phyloP scores from a whole-genome alignment of 2,329 filamentous ascomycete genomes.

The Coniochaeta hoffmannii region DNA sequence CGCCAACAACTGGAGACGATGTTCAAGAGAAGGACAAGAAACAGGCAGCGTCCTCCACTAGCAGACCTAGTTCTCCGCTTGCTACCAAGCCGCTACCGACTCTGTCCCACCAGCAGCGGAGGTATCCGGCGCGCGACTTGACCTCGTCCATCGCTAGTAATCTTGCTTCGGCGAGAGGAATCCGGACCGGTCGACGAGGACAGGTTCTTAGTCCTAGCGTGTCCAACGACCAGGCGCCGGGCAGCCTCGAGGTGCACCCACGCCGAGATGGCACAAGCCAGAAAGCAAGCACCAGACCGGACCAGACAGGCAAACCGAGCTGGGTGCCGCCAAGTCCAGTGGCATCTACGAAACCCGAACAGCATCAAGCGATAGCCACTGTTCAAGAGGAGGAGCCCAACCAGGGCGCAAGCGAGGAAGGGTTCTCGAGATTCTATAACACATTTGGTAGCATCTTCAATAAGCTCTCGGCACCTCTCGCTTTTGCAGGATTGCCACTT shows the following conservation, averaged over 20 bases:
- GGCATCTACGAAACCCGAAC: slow-evolving; percentile 18
- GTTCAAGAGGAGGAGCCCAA: slow-evolving; percentile 14
- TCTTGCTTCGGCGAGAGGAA: slow-evolving; percentile 77
- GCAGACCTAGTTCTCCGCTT: slow-evolving; percentile 11
- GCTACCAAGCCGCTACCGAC: slow-evolving; percentile 23
- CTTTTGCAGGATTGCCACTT: slow-evolving; percentile 86
- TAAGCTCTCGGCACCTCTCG: slow-evolving; percentile 79
- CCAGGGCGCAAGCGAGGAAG: slow-evolving; percentile 51
- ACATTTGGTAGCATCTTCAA: slow-evolving; percentile 87
- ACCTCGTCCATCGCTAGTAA: slow-evolving; percentile 84
- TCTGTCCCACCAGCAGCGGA: slow-evolving; percentile 32
- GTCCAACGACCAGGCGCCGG: slow-evolving; percentile 66
- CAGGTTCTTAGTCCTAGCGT: slow-evolving; percentile 65
- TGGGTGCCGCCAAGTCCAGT: slow-evolving; percentile 39
- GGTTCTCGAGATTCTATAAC: slow-evolving; percentile 85
- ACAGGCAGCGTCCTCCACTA: neutral
- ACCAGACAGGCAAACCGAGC: slow-evolving; percentile 44
- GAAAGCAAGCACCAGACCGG: slow-evolving; percentile 40
- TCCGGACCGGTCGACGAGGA: slow-evolving; percentile 56
- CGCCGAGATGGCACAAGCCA: slow-evolving; percentile 41
- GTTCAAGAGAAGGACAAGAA: neutral
- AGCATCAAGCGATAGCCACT: slow-evolving; percentile 3
- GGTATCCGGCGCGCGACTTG: slow-evolving; percentile 57
- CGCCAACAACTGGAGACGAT: slow-evolving; percentile 4
- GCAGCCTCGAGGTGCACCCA: slow-evolving; percentile 54